Evolutionary conservation across 805 yeast genomes (phyloP), one percentile per base, ranked within the genome.

Genomic region (Candida methanosorbosa): DNA sequence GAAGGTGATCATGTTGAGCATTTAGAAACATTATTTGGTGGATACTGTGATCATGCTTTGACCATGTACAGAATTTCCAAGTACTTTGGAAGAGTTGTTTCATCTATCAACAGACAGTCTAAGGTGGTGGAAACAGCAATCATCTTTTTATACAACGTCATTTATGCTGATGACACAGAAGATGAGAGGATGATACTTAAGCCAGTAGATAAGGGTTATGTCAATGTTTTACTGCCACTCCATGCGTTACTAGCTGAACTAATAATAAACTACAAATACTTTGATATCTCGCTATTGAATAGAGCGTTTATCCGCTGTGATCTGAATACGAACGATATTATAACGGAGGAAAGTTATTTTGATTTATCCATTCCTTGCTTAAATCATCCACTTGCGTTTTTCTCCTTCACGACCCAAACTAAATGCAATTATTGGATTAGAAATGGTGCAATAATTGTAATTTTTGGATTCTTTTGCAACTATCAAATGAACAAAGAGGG

Each of bases 391-490:
- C n/a, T n/a, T n/a, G n/a, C n/a, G n/a, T n/a, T n/a, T n/a, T 59
- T 77, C 22, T 86, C 78, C 1, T 57, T 80, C 21, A 66, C 72
- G 15, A 57, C 78, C 4, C 90, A 81, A 46, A 71, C 79, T 3
- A 68, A 68, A 23, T 59, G 71, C 2, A 82, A 82, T 1, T 74
- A 72, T 40, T 81, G 92, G 92, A 70, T 81, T 3, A 68, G 90
- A 57, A 81, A 81, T 47, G 92, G 92, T 16, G 48, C 61, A 34
- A 64, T 43, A 14, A 53, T n/a, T n/a, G n/a, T n/a, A n/a, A n/a
- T n/a, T n/a, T n/a, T n/a, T n/a, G n/a, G n/a, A n/a, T n/a, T n/a
- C n/a, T n/a, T n/a, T n/a, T n/a, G n/a, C n/a, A n/a, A n/a, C n/a
- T n/a, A n/a, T n/a, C n/a, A n/a, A n/a, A n/a, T n/a, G n/a, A n/a